Percentiles rank a stretch among this genome's conserved stretches.
Evolutionary conservation across 2,329 filamentous ascomycete species (phyloP).

Genomic region (Aspergillus pseudotamarii): DNA sequence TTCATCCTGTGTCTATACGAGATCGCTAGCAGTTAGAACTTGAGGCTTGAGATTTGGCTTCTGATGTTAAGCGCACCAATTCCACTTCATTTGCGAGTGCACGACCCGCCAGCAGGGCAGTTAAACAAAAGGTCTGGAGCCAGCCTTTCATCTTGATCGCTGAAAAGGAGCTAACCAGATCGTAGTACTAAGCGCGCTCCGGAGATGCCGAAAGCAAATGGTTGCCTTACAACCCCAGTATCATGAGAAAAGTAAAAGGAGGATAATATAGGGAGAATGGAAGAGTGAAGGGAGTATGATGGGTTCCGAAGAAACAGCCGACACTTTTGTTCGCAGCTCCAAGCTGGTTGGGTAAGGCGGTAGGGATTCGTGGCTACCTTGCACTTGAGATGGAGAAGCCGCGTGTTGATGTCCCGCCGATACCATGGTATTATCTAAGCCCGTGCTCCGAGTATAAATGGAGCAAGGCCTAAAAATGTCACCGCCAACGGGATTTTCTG

Average conservation of each 20-base stretch:
- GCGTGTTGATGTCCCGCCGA: slow-evolving; percentile 19
- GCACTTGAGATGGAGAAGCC: slow-evolving; percentile 23
- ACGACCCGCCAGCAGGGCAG: slow-evolving; percentile 40
- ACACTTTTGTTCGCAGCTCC: not conserved
- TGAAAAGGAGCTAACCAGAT: slow-evolving; percentile 25
- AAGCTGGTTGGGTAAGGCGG: slow-evolving; percentile 5
- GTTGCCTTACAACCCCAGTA: slow-evolving; percentile 15
- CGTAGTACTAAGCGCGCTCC: slow-evolving; percentile 25
- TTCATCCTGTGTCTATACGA: slow-evolving; percentile 69
- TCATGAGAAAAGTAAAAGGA: slow-evolving; percentile 24
- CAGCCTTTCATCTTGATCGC: slow-evolving; percentile 43
- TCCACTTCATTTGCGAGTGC: slow-evolving; percentile 50
- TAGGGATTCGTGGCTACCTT: slow-evolving; percentile 24
- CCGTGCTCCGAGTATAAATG: not conserved
- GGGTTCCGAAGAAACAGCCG: not conserved
- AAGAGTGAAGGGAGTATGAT: not conserved
- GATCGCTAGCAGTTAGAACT: slow-evolving; percentile 7
- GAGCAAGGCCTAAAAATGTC: not conserved
- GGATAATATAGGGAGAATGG: not conserved
- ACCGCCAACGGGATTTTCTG: not conserved
- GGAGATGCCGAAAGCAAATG: slow-evolving; percentile 19
- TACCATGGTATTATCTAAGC: slow-evolving; percentile 31
- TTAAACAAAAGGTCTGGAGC: slow-evolving; percentile 39
- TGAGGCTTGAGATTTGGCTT: not conserved
- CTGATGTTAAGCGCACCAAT: slow-evolving; percentile 38